These are phyloP conservation scores for Phytophthora ohioensis DNA, from an alignment of 352 stramenopile species.

Conservation along the genomic window DNA sequence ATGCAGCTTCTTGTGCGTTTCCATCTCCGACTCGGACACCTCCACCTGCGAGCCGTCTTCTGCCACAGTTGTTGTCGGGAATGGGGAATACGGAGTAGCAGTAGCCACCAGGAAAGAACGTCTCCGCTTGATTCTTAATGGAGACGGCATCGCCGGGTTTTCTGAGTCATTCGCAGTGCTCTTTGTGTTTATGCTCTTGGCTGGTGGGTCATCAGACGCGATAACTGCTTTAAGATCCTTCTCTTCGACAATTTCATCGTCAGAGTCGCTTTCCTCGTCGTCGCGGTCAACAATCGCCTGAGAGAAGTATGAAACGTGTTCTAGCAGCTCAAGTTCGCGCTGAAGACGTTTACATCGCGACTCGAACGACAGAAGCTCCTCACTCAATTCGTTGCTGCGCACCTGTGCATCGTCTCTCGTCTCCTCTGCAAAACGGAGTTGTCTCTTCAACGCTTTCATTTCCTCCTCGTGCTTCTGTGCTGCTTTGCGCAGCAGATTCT, in stretches of 20 bases:
- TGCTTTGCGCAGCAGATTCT: conserved; percentile 29
- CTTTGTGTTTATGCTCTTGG: conserved; percentile 3
- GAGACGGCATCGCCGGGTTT: conserved; percentile 23
- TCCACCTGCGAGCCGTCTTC: conserved; percentile 48
- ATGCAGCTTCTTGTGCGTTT: conserved; percentile 86
- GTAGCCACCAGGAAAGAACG: conserved; percentile 33
- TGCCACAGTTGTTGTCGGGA: conserved; percentile 39
- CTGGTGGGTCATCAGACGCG: conserved; percentile 12
- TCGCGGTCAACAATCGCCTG: conserved; percentile 74
- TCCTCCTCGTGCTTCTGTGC: conserved; percentile 38
- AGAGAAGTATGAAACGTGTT: conserved; percentile 81
- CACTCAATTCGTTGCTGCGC: conserved; percentile 60
- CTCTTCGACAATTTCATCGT: conserved; percentile 55
- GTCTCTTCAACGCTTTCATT: conserved; percentile 39
- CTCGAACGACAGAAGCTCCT: conserved; percentile 69
- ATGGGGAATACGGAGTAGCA: conserved; percentile 45
- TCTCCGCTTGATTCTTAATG: conserved; percentile 33
- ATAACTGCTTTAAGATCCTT: conserved; percentile 25
- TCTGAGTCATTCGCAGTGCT: not conserved
- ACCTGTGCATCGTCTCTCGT: conserved; percentile 45
- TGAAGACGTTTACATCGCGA: conserved; percentile 76
- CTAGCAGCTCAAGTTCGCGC: conserved; percentile 76
- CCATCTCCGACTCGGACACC: conserved; percentile 63
- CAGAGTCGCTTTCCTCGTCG: conserved; percentile 72
- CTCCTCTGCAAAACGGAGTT: conserved; percentile 54